Base-by-base conservation (phyloP, 257 asterid genomes). In the Rehmannia glutinosa region DNA sequence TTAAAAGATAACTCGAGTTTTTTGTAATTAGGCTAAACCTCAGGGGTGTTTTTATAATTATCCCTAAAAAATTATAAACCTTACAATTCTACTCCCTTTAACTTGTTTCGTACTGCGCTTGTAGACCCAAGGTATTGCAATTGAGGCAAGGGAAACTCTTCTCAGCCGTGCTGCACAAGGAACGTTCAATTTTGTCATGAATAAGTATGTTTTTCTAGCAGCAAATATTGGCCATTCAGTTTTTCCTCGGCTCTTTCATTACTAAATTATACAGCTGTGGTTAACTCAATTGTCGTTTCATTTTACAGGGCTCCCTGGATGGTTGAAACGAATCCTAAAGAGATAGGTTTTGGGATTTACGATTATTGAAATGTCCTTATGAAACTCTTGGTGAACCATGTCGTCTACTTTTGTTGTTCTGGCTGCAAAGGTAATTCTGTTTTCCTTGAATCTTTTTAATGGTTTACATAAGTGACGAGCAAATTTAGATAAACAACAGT, bases 241-340 rank as follows among this genome's bases (percentile, higher is more conserved):
- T 11, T 12, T 43, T 33, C 60, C 1, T 32, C 38, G 38, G 38
- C n/a, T n/a, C n/a, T n/a, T 32, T 38, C 49, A 3, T 42, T 54
- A 62, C 62, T 33, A 49, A 20, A 49, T n/a, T 46, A 5, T 4
- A 23, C 36, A 24, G 6, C 3, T 25, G 45, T 20, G n/a, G 38
- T 45, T 49, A 42, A 62, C 50, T 66, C 33, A 19, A 47, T 30
- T 7, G 16, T 43, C 2, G 32, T 42, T 54, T 64, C 41, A 15
- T 60, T 66, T 42, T 20, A 50, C 72, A 91, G 97, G 84, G 92
- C 97, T 63, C 99, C 97, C 3, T 91, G 96, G 99, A 94, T 94
- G 97, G 96, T 90, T 39, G 99, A 90, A 80, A 87, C 92, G 32
- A 63, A 85, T 67, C 96, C 97, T 7, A 90, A 90, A 79, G 96